These are phyloP conservation scores for Stenocarpella maydis DNA, from an alignment of 2,329 filamentous ascomycete genomes.

Conservation along the genomic window DNA sequence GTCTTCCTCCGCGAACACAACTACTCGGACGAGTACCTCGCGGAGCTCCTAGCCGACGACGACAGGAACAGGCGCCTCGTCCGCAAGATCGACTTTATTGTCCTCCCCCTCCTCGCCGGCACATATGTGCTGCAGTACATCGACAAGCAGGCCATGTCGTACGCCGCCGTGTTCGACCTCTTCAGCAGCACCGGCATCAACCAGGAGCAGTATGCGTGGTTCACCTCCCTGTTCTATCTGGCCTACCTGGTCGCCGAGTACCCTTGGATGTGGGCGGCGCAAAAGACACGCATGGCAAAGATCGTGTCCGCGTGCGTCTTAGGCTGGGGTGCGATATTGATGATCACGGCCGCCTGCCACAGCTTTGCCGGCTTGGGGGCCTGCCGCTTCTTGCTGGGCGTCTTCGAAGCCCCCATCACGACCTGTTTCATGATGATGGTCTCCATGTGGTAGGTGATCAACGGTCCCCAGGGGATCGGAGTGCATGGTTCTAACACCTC, in stretches of 20 bases:
- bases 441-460: slow-evolving; percentile 50
- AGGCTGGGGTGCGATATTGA: slow-evolving; percentile 49
- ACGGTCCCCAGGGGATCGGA: fast-evolving
- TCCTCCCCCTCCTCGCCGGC: slow-evolving; percentile 60
- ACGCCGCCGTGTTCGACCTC: slow-evolving; percentile 64
- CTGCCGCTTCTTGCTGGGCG: slow-evolving; percentile 55
- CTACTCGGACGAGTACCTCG: slow-evolving; percentile 33
- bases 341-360: slow-evolving; percentile 51
- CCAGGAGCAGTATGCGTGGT: slow-evolving; percentile 59
- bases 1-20: slow-evolving; percentile 36
- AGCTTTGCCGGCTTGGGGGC: slow-evolving; percentile 53
- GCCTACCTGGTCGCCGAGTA: slow-evolving; percentile 54
- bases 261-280: slow-evolving; percentile 46
- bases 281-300: slow-evolving; percentile 47
- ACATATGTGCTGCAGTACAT: slow-evolving; percentile 63
- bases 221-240: slow-evolving; percentile 65
- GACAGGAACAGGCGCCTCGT: slow-evolving; percentile 43
- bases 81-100: slow-evolving; percentile 56
- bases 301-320: slow-evolving; percentile 46
- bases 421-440: slow-evolving; percentile 61
- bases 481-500: not conserved
- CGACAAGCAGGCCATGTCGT: slow-evolving; percentile 63
- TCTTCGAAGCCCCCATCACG: slow-evolving; percentile 57
- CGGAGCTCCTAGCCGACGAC: slow-evolving; percentile 53
- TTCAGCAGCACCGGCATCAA: slow-evolving; percentile 57